A percentile compares a stretch with the other conserved stretches of the same genome.
These are phyloP conservation scores for Ceratocystis cubensis DNA, from an alignment of 2,329 filamentous ascomycete genomes.

Conservation along the genomic window DNA sequence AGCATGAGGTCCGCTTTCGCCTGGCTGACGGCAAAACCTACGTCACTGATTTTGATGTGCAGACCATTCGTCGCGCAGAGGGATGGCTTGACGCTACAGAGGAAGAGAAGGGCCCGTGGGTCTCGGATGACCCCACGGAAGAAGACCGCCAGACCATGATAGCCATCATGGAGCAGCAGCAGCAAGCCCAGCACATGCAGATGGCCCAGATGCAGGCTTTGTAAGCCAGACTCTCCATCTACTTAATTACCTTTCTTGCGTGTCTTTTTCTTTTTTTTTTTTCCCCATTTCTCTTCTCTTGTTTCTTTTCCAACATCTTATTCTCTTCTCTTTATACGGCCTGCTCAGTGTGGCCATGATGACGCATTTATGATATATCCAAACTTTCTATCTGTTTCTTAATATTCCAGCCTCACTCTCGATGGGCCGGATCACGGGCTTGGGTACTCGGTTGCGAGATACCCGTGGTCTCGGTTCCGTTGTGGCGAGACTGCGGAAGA, in stretches of 20 bases:
- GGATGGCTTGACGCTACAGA: constrained; percentile 68
- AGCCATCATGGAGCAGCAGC: constrained; percentile 14
- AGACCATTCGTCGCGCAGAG: constrained; percentile 78
- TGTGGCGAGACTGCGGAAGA: neutral
- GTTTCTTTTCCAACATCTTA: constrained; percentile 14
- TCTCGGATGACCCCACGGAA: constrained; percentile 56
- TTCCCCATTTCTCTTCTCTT: constrained; percentile 15
- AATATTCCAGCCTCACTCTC: neutral
- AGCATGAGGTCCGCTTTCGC: constrained; percentile 82
- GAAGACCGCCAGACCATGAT: constrained; percentile 47
- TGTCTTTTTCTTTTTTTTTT: constrained; percentile 10
- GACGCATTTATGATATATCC: constrained; percentile 4
- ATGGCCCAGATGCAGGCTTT: constrained; percentile 1
- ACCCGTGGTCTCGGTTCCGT: neutral
- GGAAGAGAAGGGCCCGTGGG: constrained; percentile 78
- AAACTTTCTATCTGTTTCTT: constrained; percentile 5
- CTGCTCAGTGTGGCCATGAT: constrained; percentile 3
- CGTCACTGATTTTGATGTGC: constrained; percentile 84
- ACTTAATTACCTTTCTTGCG: neutral
- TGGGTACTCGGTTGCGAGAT: constrained; percentile 8
- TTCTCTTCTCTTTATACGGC: constrained; percentile 3
- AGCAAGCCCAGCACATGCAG: neutral
- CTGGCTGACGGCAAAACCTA: constrained; percentile 65
- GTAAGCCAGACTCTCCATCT: neutral
- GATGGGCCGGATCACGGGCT: neutral